Base-by-base conservation (phyloP, 768 basidiomycete genomes). In the Tulasnella calospora region DNA sequence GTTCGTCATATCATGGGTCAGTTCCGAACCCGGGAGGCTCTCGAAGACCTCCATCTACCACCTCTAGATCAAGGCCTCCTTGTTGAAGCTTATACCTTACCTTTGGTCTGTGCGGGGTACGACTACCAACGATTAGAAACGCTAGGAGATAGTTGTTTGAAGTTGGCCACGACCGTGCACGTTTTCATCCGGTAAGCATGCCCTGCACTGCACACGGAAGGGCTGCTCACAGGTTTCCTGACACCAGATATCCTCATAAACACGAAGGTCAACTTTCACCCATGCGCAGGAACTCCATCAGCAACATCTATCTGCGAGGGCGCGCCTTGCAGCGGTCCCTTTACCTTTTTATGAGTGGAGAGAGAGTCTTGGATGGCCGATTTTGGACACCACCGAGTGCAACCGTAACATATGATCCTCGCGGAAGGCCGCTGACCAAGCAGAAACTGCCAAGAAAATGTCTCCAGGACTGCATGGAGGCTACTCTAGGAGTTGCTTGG, bases 51-150 rank as follows among this genome's bases (percentile, higher is more conserved):
- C 41, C 86, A 87, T 15, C 86, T 95, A 30, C 92, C 93, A 3
- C 84, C 87, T 0, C 89, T 95, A 72, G 80, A 83, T 1, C 87
- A 88, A 46, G 85, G 89, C 55, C 85, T 89, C 9, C 86, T 95
- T 69, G 86, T 90, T 2, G 91, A 95, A 82, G 93, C 93, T 7
- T 87, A 93, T 33, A 94, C 93, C 1, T 85, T 94, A 15, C 95
- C 95, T 0, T 87, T 87, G 46, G 88, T 91, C 8, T 82, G 82
- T 44, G 87, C 89, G 9, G 88, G 88, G 12, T 94, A 89, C 85
- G 93, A 88, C 83, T 96, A 96, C 80, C 94, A 97, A 81, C 89
- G 93, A 0, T 83, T 96, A 77, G 95, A 97, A 83, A 95, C 94
- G 0, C 86, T 96, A 9, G 95, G 95, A 12, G 95, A 97, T 82